Evolutionary conservation across 805 yeast species (phyloP).

Genomic region (Starmerella gropengiesseri): DNA sequence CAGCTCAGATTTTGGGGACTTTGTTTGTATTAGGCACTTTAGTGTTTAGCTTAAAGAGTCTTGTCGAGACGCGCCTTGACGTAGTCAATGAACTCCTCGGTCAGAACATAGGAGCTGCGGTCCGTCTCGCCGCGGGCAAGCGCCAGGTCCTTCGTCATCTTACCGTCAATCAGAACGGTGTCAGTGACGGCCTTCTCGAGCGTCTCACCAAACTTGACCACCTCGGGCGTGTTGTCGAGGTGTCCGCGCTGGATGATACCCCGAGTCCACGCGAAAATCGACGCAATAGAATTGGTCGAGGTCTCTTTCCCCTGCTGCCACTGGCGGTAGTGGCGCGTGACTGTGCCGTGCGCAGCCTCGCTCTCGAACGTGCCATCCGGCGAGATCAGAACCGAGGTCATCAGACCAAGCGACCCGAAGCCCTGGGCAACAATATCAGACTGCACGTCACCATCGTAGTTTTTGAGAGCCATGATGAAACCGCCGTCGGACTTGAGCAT

Average conservation of each 20-base stretch:
- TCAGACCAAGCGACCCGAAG: slow-evolving; percentile 88
- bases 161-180: slow-evolving; percentile 70
- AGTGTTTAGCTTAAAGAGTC: slow-evolving; percentile 4
- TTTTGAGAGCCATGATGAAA: slow-evolving; percentile 88
- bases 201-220: slow-evolving; percentile 61
- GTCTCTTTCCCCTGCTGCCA: slow-evolving; percentile 96
- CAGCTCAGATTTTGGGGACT: too few relatives aligned
- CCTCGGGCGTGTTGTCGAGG: slow-evolving; percentile 77
- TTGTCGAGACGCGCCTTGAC: slow-evolving; percentile 55
- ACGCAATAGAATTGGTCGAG: slow-evolving; percentile 93
- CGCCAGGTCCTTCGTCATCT: slow-evolving; percentile 95
- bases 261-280: slow-evolving; percentile 93
- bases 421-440: slow-evolving; percentile 97
- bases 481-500: slow-evolving; percentile 96
- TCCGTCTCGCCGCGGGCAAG: slow-evolving; percentile 78
- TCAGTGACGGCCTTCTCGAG: slow-evolving; percentile 79
- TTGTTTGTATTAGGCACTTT: background rate
- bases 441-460: slow-evolving; percentile 96
- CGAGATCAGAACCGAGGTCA: slow-evolving; percentile 95
- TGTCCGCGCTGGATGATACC: slow-evolving; percentile 89
- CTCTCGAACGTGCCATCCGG: slow-evolving; percentile 94
- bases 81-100: slow-evolving; percentile 80
- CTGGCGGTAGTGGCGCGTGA: slow-evolving; percentile 91
- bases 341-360: slow-evolving; percentile 99
- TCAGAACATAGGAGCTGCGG: slow-evolving; percentile 72